These are phyloP conservation scores for Sanghuangporus sanghuang DNA, from an alignment of 1,284 basidiomycete species.

Conservation along the genomic window DNA sequence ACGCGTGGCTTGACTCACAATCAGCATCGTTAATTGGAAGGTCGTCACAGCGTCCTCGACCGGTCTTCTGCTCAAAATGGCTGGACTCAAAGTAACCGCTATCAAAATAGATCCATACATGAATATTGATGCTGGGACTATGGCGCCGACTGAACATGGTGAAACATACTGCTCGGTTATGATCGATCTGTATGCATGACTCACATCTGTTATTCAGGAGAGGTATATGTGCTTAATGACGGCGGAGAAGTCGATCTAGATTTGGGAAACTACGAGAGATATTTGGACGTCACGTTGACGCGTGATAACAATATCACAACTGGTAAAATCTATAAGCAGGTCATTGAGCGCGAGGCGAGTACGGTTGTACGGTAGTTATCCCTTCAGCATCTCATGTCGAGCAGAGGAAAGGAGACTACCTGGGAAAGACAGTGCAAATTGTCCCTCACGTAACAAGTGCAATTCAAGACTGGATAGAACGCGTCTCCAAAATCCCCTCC, in stretches of 20 bases:
- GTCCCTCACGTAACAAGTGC: conserved; percentile 96
- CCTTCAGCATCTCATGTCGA: neutral
- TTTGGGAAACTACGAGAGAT: conserved; percentile 97
- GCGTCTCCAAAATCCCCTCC: conserved; percentile 89
- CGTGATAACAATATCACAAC: conserved; percentile 98
- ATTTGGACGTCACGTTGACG: conserved; percentile 91
- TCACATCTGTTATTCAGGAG: conserved; percentile 51
- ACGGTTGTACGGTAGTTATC: neutral
- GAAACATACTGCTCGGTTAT: conserved; percentile 29
- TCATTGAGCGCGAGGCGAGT: conserved; percentile 95
- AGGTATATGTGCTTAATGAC: conserved; percentile 98
- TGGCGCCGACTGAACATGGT: conserved; percentile 99
- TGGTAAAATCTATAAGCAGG: conserved; percentile 95
- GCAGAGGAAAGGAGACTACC: conserved; percentile 91
- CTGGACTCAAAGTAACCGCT: conserved; percentile 93
- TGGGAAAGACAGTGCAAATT: conserved; percentile 97
- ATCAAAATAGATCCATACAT: conserved; percentile 99
- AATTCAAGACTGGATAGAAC: conserved; percentile 98
- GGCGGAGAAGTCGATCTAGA: conserved; percentile 98
- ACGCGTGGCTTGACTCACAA: conserved; percentile 9
- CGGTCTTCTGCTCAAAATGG: conserved; percentile 92
- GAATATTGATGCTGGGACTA: conserved; percentile 99
- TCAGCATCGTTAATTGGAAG: conserved; percentile 20
- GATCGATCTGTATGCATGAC: conserved; percentile 10
- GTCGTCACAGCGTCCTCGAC: conserved; percentile 82